Base-by-base conservation (phyloP, 2,329 filamentous ascomycete genomes). In the Paracoccidioides brasiliensis region DNA sequence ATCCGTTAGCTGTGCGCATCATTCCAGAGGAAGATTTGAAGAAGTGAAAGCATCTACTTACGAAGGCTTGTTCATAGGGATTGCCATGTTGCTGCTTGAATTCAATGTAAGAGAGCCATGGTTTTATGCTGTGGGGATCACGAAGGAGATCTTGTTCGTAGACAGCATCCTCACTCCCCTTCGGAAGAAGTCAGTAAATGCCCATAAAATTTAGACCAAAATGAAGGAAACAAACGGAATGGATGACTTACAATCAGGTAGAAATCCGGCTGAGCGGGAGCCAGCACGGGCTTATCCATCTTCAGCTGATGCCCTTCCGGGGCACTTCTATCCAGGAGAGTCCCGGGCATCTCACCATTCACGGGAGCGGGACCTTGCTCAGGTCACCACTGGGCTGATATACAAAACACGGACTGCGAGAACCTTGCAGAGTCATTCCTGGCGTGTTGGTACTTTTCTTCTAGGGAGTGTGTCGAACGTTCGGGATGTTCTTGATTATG, bases 81-180 rank as follows among this genome's bases (percentile, higher is more conserved):
- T 81, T 88, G 63, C 90, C 91, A 78, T 95, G 86, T 64, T 89
- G 86, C 63, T 83, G 75, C 74, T 98, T 98, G 78, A 88, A 90
- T 62, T 89, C 84, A 69, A 91, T 87, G 72, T 97, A 98, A 62
- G 89, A 84, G 57, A 98, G 80, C 93, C 93, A 98, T 66, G 93
- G 90, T 72, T 91, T 94, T 62, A 91, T 83, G 69, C 84, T 93
- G 65, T 85, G 86, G 7, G 84, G 82, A 66, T 94, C 88, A 63
- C 90, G 87, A 61, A 93, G 76, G 58, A 97, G 83, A 70, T 98
- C 93, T 73, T 96, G 90, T 74, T 98, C 94, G 77, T 97, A 98
- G 58, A 95, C 81, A 55, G 88, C 85, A 74, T 98, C 93, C 74
- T 94, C 89, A 68, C 90, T 87, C 64, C 83, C 79, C 82, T 91